These are phyloP conservation scores for Blastosporella zonata DNA, from an alignment of 1,284 basidiomycete genomes.

Conservation along the genomic window DNA sequence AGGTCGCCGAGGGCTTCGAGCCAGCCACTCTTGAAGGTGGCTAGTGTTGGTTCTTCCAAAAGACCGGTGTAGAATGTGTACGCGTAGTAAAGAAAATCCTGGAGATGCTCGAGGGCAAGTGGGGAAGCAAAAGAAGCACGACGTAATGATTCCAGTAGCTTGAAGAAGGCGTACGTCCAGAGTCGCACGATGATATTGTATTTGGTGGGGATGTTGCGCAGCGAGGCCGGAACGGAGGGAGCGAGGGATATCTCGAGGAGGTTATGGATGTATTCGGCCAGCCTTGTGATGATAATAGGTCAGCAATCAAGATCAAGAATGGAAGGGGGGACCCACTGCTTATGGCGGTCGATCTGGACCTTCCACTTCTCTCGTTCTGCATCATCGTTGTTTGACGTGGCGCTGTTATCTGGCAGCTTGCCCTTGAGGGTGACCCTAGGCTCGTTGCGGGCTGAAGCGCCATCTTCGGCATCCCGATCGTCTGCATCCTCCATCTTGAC, in stretches of 20 bases:
- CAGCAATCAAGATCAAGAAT: conserved; percentile 8
- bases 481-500: conserved; percentile 63
- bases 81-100: conserved; percentile 92
- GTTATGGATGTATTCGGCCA: conserved; percentile 87
- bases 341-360: conserved; percentile 65
- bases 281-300: conserved; percentile 39
- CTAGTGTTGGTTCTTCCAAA: conserved; percentile 78
- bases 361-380: conserved; percentile 65
- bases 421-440: conserved; percentile 55
- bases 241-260: conserved; percentile 85
- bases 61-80: conserved; percentile 93
- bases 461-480: conserved; percentile 43
- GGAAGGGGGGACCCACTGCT: conserved; percentile 46
- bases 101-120: conserved; percentile 72
- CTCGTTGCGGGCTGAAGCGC: conserved; percentile 21
- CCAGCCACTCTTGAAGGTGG: conserved; percentile 79
- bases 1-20: conserved; percentile 96
- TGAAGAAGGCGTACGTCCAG: conserved; percentile 91
- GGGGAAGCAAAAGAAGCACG: conserved; percentile 68
- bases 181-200: conserved; percentile 94
- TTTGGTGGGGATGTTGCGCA: conserved; percentile 86
- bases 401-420: conserved; percentile 31
- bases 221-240: conserved; percentile 81
- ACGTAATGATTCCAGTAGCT: conserved; percentile 86
- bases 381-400: conserved; percentile 43